These are phyloP conservation scores for Durio zibethinus DNA, from an alignment of 345 rosid species.

Conservation along the genomic window DNA sequence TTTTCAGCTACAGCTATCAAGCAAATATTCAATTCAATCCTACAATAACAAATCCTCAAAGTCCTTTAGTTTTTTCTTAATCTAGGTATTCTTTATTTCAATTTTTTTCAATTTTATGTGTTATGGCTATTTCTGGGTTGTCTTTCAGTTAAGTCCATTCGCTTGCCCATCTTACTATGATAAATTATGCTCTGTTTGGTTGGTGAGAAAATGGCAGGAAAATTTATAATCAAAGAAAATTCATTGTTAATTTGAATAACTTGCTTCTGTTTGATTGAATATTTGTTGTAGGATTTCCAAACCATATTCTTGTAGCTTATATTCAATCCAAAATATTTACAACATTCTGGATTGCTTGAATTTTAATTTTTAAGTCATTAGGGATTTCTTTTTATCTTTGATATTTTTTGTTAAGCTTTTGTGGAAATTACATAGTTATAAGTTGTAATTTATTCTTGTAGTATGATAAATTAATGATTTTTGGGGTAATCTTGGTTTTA, in stretches of 20 bases:
- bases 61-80: not conserved
- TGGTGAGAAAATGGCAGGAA: not conserved
- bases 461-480: not conserved
- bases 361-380: not conserved
- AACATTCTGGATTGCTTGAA: not conserved
- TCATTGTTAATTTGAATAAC: not conserved
- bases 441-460: not conserved
- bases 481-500: not conserved
- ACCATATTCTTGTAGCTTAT: too few relatives aligned
- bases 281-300: too few relatives aligned
- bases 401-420: not conserved
- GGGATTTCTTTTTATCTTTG: not conserved
- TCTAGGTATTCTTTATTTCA: slow-evolving; percentile 10
- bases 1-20: not conserved
- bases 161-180: not conserved
- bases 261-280: not conserved
- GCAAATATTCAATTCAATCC: not conserved
- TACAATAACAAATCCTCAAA: not conserved
- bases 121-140: not conserved
- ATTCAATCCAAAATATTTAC: too few relatives aligned
- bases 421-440: not conserved
- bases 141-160: not conserved
- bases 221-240: not conserved
- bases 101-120: not conserved
- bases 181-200: not conserved